These are phyloP conservation scores for Xylaria sp. DNA, from an alignment of 495 filamentous ascomycete genomes.

Conservation along the genomic window DNA sequence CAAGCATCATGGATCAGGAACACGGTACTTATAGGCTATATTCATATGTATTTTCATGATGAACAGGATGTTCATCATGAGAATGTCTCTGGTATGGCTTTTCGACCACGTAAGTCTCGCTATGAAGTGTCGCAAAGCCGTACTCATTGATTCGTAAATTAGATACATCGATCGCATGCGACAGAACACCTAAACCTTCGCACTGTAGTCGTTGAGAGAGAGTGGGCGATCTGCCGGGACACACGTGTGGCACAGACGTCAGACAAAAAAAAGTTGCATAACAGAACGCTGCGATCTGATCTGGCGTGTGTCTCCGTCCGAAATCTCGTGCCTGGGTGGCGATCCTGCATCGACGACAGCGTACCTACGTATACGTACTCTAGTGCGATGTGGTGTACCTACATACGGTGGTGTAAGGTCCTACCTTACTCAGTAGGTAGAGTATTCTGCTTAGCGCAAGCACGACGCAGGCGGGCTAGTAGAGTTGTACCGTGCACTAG, in stretches of 20 bases:
- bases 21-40: conserved; percentile 2
- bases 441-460: too few relatives aligned
- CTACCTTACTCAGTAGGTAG: too few relatives aligned
- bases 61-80: neutral
- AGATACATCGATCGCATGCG: conserved; percentile 9
- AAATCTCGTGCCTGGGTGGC: neutral
- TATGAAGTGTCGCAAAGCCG: neutral
- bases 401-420: neutral
- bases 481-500: too few relatives aligned
- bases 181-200: neutral
- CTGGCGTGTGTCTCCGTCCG: neutral
- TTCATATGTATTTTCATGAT: neutral
- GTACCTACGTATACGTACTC: neutral
- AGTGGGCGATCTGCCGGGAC: neutral
- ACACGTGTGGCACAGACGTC: neutral
- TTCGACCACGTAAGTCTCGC: neutral
- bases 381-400: neutral
- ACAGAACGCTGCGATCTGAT: neutral
- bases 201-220: too few relatives aligned
- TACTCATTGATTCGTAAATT: neutral
- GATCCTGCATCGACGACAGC: neutral
- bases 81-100: neutral
- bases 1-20: neutral
- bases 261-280: neutral
- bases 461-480: neutral